Evolutionary conservation across 345 rosid genomes (phyloP), one percentile per base, ranked within the genome.

Genomic region (Iberis pinnata): DNA sequence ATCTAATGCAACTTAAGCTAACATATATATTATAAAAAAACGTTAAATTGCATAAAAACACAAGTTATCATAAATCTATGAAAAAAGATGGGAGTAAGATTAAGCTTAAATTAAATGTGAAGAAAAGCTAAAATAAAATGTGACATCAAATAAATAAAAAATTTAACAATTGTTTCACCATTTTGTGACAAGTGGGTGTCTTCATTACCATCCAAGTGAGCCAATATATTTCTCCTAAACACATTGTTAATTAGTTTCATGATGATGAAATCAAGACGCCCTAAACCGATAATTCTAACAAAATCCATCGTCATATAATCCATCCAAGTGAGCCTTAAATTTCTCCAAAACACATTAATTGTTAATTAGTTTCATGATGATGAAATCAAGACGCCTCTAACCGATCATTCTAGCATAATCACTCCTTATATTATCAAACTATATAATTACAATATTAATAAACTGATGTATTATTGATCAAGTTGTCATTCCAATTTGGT

Each of bases 401-500:
- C 50, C 61, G 67, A 67, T 67, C 53, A 59, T 17, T 31, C 65
- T 37, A 59, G 58, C 35, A 58, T 59, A 59, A 52, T 58, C 43
- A n/a, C n/a, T n/a, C n/a, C n/a, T n/a, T n/a, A n/a, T n/a, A n/a
- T n/a, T 64, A 4, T 26, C 29, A 26, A 29, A 2, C 0, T 6
- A 29, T 9, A 29, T 29, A 29, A 6, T 2, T 33, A 56, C 41
- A 49, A 57, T 56, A 57, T 24, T 37, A 45, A 17, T 25, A 25
- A 42, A 44, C 49, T 57, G 50, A 60, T 67, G 56, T 53, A 60
- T 60, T 53, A 67, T 67, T 67, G 71, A 53, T 45, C 66, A 67
- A 67, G 61, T 67, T 67, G 71, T 53, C 71, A 60, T 53, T 67
- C 66, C 51, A 22, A 13, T 60, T 53, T 60, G 43, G 71, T 67